Conservation (phyloP, 225 moss, liverwort and hornwort genomes). For the Bryum argenteum region DNA sequence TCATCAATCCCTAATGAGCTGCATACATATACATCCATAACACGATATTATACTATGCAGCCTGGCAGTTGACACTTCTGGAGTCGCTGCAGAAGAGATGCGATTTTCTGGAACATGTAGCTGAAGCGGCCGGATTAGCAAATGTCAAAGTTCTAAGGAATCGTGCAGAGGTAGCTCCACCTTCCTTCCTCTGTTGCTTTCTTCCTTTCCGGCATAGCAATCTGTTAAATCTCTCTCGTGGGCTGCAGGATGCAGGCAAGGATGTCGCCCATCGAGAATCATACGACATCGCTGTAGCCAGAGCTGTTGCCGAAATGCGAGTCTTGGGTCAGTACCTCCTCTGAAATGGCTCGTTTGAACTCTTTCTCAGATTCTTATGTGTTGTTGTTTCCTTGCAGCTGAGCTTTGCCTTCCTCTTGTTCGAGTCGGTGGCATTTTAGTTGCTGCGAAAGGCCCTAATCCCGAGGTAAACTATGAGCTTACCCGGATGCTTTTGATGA, state of each 20-base stretch:
- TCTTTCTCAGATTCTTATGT: conserved; percentile 7
- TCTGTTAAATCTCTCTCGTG: conserved; percentile 6
- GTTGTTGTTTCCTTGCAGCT: conserved; percentile 49
- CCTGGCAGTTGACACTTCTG: conserved; percentile 92
- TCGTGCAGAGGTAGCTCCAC: conserved; percentile 78
- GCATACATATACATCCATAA: conserved; percentile 28
- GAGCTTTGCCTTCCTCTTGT: conserved; percentile 98
- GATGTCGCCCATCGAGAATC: conserved; percentile 64
- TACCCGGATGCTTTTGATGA: conserved; percentile 2
- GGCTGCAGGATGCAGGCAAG: conserved; percentile 71
- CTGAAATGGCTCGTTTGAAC: not conserved
- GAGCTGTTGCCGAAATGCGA: conserved; percentile 98
- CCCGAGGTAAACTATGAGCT: conserved; percentile 67
- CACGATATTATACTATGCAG: conserved; percentile 57
- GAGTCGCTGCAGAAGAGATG: conserved; percentile 94
- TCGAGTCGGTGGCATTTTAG: conserved; percentile 84
- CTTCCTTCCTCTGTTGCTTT: conserved; percentile 1
- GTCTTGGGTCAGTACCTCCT: conserved; percentile 67
- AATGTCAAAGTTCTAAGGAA: conserved; percentile 74
- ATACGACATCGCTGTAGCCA: conserved; percentile 87
- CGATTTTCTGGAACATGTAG: conserved; percentile 80
- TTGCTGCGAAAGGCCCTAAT: conserved; percentile 93
- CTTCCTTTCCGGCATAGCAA: not conserved
- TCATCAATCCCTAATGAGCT: conserved; percentile 27
- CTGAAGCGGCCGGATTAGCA: conserved; percentile 57